phyloP scores from a whole-genome alignment of 2,329 filamentous ascomycete genomes.

The Hawksworthiomyces lignivorus region DNA sequence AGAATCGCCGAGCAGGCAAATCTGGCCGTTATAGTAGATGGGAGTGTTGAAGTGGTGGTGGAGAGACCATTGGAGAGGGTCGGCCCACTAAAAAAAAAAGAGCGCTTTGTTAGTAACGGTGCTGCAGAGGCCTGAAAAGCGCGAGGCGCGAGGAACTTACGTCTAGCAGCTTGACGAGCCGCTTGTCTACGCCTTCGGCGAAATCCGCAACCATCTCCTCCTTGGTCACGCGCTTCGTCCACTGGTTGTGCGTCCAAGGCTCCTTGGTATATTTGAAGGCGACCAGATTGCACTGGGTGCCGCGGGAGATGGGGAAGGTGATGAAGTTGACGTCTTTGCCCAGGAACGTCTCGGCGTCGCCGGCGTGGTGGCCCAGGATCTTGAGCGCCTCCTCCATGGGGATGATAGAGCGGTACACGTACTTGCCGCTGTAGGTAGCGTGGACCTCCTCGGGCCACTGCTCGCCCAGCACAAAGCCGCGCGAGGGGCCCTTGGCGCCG shows the following conservation, averaged over 20 bases:
- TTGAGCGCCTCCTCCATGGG: conserved; percentile 29
- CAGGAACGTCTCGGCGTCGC: conserved; percentile 20
- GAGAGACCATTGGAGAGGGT: conserved; percentile 6
- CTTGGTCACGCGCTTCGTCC: conserved; percentile 25
- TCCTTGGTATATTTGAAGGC: conserved; percentile 10
- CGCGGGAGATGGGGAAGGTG: conserved; percentile 17
- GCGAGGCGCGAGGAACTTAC: neutral
- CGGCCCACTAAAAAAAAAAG: conserved; percentile 14
- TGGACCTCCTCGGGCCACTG: conserved; percentile 5
- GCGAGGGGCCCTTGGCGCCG: conserved; percentile 51
- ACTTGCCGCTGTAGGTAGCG: conserved; percentile 46
- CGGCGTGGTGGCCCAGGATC: conserved; percentile 37
- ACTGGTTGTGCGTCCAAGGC: conserved; percentile 21
- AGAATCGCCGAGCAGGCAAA: conserved; percentile 47
- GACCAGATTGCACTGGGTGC: conserved; percentile 13
- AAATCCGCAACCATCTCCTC: conserved; percentile 3
- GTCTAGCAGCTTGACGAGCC: conserved; percentile 6
- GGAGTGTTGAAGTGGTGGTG: conserved; percentile 28
- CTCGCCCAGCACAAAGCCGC: conserved; percentile 40
- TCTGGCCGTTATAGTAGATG: conserved; percentile 38
- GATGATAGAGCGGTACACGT: conserved; percentile 52
- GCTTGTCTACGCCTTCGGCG: conserved; percentile 3
- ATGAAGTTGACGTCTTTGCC: conserved; percentile 28
- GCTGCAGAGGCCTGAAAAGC: no score
- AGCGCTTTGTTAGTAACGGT: no score